Percentiles rank a stretch among this genome's conserved stretches.
phyloP scores from a whole-genome alignment of 768 basidiomycete species.

The Trametes sanguinea region DNA sequence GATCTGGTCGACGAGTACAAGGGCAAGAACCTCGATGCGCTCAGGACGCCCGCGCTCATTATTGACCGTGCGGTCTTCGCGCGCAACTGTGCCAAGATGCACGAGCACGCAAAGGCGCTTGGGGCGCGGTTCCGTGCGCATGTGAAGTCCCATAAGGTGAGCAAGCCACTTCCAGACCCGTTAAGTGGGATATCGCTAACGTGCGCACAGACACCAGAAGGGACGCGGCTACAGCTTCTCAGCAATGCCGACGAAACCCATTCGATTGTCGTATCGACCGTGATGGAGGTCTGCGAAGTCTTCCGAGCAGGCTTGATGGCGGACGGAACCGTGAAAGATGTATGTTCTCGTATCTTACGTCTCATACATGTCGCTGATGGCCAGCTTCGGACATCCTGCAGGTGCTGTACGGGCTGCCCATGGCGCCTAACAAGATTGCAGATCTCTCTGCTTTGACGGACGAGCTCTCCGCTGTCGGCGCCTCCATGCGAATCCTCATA shows the following conservation, averaged over 20 bases:
- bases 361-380: slow-evolving; percentile 1
- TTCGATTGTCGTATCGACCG: slow-evolving; percentile 77
- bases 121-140: slow-evolving; percentile 78
- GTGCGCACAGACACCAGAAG: slow-evolving; percentile 60
- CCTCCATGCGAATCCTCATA: slow-evolving; percentile 64
- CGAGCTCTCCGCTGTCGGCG: slow-evolving; percentile 56
- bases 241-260: slow-evolving; percentile 54
- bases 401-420: slow-evolving; percentile 82
- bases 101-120: slow-evolving; percentile 62
- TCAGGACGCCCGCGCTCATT: slow-evolving; percentile 78
- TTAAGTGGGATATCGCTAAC: neutral
- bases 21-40: slow-evolving; percentile 52
- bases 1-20: slow-evolving; percentile 55
- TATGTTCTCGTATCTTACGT: slow-evolving; percentile 37
- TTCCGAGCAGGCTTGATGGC: slow-evolving; percentile 65
- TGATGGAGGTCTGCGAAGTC: slow-evolving; percentile 81
- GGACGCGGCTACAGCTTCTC: slow-evolving; percentile 65
- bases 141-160: slow-evolving; percentile 82
- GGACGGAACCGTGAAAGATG: slow-evolving; percentile 78
- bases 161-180: neutral
- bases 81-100: slow-evolving; percentile 75
- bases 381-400: slow-evolving; percentile 31
- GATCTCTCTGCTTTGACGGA: slow-evolving; percentile 66
- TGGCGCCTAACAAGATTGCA: slow-evolving; percentile 67
- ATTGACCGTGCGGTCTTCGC: slow-evolving; percentile 75